phyloP scores from a whole-genome alignment of 1,284 basidiomycete species.

The Coniophora puteana region DNA sequence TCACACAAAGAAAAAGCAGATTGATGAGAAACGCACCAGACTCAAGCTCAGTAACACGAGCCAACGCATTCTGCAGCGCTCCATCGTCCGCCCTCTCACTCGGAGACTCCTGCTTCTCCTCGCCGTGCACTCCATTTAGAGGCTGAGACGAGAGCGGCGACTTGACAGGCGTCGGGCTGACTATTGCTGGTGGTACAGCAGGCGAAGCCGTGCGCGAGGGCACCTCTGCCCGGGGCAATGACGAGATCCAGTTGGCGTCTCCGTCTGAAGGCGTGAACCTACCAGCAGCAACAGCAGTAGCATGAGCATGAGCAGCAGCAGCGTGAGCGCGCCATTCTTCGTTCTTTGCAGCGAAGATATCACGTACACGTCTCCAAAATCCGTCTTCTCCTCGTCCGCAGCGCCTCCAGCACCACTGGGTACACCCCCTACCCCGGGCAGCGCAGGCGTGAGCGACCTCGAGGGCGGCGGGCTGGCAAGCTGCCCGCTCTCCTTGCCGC shows the following conservation, averaged over 20 bases:
- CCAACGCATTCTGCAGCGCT: too few relatives aligned
- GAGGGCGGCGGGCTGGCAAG: slow-evolving; percentile 43
- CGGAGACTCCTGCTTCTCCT: not conserved
- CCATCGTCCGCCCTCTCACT: too few relatives aligned
- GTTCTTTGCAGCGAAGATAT: not conserved
- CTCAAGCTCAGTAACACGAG: too few relatives aligned
- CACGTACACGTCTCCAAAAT: slow-evolving; percentile 53
- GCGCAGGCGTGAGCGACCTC: slow-evolving; percentile 48
- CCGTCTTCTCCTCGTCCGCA: slow-evolving; percentile 35
- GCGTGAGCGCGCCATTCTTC: too few relatives aligned
- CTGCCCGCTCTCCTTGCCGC: slow-evolving; percentile 25
- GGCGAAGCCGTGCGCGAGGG: slow-evolving; percentile 11
- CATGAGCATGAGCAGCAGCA: not conserved
- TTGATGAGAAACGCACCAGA: too few relatives aligned
- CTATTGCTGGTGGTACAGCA: slow-evolving; percentile 5
- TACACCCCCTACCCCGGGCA: too few relatives aligned
- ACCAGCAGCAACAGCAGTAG: not conserved
- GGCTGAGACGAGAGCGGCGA: not conserved
- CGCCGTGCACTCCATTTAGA: not conserved
- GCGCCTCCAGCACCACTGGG: slow-evolving; percentile 27
- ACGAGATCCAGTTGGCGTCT: slow-evolving; percentile 56
- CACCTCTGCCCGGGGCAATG: slow-evolving; percentile 47
- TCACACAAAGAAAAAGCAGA: too few relatives aligned
- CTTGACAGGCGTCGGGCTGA: not conserved
- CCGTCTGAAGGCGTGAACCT: slow-evolving; percentile 37